Evolutionary conservation across 2,329 filamentous ascomycete species (phyloP), one percentile per base, ranked within the genome.

Genomic region (Neonectria ditissima): DNA sequence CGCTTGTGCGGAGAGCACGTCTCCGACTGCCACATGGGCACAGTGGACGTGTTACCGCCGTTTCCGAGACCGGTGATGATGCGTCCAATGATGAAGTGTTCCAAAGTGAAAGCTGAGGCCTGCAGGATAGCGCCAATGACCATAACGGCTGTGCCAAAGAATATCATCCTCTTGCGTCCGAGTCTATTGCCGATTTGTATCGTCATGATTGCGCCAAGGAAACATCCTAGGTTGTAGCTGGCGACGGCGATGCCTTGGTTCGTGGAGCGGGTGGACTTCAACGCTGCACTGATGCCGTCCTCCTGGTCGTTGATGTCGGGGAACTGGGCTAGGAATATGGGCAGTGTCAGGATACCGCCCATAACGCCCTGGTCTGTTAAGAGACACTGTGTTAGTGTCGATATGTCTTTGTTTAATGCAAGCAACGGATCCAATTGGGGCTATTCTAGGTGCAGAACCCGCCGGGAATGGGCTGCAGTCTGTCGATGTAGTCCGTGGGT

Each of bases 291-390:
- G 18, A 78, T 73, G 84, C 83, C 63, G 0, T 65, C 64, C n/a
- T 71, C 73, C 3, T 69, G 84, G 5, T 84, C 78, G 20, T 84
- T 79, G 72, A 69, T 81, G 5, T 85, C 86, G 41, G 87, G 78
- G 77, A 91, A 90, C 72, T 85, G 87, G 1, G 73, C 62, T 18
- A 89, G 80, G 74, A 90, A 90, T 69, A 87, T 79, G 28, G 80
- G 79, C 10, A 94, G 84, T 3, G 91, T 92, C 60, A 95, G 81
- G 67, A 95, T 88, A 60, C 89, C 89, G 48, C 90, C 91, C 84
- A 92, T 93, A 10, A 93, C 90, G 74, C 91, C 89, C 78, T 92
- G 90, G 76, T 93, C 91, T 89, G 84, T 11, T 83, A 22, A 16
- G 14, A 37, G 16, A 18, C 5, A 43, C 4, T 2, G 24, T 51